Evolutionary conservation across 345 rosid species (phyloP).

Genomic region (Euphorbia pulcherrima): DNA sequence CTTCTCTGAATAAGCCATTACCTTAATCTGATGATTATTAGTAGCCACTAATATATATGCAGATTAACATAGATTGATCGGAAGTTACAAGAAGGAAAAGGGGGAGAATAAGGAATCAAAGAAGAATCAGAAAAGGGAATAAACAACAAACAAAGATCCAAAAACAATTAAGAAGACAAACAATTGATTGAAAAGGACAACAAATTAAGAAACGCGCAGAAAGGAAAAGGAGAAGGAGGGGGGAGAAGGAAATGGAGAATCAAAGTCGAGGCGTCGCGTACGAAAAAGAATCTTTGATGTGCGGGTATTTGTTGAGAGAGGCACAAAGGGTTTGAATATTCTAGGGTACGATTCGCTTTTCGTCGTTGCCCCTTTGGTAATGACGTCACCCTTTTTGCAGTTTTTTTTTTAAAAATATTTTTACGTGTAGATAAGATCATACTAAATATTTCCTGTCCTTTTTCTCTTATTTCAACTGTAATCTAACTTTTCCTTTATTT

Average conservation of each 20-base stretch:
- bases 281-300: slow-evolving; percentile 50
- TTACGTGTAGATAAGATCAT: slow-evolving; percentile 32
- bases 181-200: background rate
- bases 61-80: slow-evolving; percentile 46
- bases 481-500: too few species aligned
- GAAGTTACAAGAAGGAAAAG: slow-evolving; percentile 14
- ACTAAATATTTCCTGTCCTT: background rate
- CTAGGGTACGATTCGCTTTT: slow-evolving; percentile 39
- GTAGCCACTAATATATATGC: background rate
- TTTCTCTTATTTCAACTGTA: too few species aligned
- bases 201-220: background rate
- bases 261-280: slow-evolving; percentile 88
- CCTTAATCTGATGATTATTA: background rate
- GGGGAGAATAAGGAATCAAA: slow-evolving; percentile 58
- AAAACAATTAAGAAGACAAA: background rate
- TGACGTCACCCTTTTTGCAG: slow-evolving; percentile 21
- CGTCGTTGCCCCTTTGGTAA: slow-evolving; percentile 37
- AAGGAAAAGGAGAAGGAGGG: background rate
- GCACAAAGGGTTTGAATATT: slow-evolving; percentile 38
- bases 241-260: background rate
- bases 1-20: slow-evolving; percentile 50
- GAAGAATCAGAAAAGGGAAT: slow-evolving; percentile 60
- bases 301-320: background rate
- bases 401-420: background rate
- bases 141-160: slow-evolving; percentile 26